Evolutionary conservation across 495 filamentous ascomycete species (phyloP).

Genomic region (Hypoxylon lenormandii): DNA sequence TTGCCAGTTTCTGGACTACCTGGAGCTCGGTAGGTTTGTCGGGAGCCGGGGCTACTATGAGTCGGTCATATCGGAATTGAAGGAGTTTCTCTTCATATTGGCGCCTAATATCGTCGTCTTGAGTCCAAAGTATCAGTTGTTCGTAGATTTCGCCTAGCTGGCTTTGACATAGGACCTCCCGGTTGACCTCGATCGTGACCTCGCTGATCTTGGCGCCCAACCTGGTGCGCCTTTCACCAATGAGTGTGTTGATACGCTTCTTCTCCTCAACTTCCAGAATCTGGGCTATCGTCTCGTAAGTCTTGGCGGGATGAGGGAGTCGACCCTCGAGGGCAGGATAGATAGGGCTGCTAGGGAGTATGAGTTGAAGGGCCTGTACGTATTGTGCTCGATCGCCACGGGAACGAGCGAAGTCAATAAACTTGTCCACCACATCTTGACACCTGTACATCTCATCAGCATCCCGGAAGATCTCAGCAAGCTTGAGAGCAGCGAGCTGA

Average conservation of each 20-base stretch:
- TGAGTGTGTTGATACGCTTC: conserved; percentile 88
- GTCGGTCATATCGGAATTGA: conserved; percentile 79
- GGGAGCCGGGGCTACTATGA: conserved; percentile 72
- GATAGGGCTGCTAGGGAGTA: conserved; percentile 80
- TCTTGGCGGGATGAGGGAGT: conserved; percentile 80
- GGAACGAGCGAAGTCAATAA: conserved; percentile 73
- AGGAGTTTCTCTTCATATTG: conserved; percentile 90
- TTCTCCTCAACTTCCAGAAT: conserved; percentile 88
- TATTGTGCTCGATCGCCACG: conserved; percentile 78
- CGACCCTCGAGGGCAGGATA: conserved; percentile 88
- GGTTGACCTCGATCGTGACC: conserved; percentile 85
- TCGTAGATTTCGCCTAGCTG: conserved; percentile 79
- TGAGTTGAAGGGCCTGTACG: conserved; percentile 75
- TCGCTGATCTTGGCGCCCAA: conserved; percentile 85
- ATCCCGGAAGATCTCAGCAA: conserved; percentile 80
- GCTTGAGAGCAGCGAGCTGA: conserved; percentile 73
- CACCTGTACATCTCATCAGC: conserved; percentile 75
- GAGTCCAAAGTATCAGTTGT: conserved; percentile 86
- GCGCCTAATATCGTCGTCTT: conserved; percentile 84
- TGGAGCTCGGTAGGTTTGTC: conserved; percentile 75
- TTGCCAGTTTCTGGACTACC: conserved; percentile 77
- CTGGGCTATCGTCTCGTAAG: conserved; percentile 85
- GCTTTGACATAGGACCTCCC: conserved; percentile 79
- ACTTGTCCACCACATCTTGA: conserved; percentile 84
- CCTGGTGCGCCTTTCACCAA: conserved; percentile 86